Percentiles rank a stretch among this genome's conserved stretches.
Evolutionary conservation across 2,329 filamentous ascomycete genomes (phyloP).

Genomic region (Tolypocladium endophyticum): DNA sequence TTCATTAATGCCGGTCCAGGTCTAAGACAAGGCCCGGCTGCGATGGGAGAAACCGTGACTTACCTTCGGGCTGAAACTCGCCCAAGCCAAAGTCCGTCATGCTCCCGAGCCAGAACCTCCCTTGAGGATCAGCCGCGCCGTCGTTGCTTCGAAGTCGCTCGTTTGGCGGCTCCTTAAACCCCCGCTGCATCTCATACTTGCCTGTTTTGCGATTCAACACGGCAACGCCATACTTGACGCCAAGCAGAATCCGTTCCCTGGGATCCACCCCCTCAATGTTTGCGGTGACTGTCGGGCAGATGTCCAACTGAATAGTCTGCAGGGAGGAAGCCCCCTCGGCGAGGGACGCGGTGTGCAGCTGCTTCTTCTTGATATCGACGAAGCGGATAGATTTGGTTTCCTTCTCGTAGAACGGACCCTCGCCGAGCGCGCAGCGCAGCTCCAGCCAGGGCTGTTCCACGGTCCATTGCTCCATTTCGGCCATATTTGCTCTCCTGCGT

Average conservation of each 20-base stretch:
- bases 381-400: conserved; percentile 58
- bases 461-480: conserved; percentile 32
- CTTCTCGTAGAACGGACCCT: conserved; percentile 65
- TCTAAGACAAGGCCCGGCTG: neutral
- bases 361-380: conserved; percentile 72
- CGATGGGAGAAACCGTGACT: conserved; percentile 13
- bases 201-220: conserved; percentile 56
- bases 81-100: conserved; percentile 66
- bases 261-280: conserved; percentile 61
- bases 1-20: neutral
- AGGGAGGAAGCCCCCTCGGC: conserved; percentile 50
- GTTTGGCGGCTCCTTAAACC: conserved; percentile 32
- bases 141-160: conserved; percentile 64
- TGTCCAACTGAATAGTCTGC: conserved; percentile 47
- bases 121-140: conserved; percentile 67
- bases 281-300: conserved; percentile 56
- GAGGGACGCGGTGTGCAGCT: conserved; percentile 62
- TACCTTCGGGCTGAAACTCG: conserved; percentile 50
- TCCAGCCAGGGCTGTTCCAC: conserved; percentile 44
- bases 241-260: conserved; percentile 59
- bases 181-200: conserved; percentile 40
- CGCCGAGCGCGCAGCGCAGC: conserved; percentile 56
- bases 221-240: conserved; percentile 74
- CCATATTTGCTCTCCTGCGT: neutral
- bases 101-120: conserved; percentile 73